Evolutionary conservation across 1,139 yeast genomes (phyloP), one percentile per base, ranked within the genome.

Genomic region (Geotrichum australiense): DNA sequence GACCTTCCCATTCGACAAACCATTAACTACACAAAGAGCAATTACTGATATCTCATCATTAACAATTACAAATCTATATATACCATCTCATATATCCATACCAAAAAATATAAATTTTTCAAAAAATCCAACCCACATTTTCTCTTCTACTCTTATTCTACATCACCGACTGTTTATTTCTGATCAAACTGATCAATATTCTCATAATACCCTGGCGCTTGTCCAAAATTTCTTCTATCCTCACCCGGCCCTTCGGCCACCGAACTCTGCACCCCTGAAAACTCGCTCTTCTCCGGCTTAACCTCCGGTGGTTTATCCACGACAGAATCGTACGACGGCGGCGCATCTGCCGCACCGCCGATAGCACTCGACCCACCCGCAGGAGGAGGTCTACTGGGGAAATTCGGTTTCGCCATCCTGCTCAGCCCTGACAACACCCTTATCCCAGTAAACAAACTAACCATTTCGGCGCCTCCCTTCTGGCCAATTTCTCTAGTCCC

Each of bases 161-260:
- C n/a, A n/a, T n/a, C n/a, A n/a, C n/a, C n/a, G n/a, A n/a, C n/a
- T n/a, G n/a, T n/a, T n/a, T n/a, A n/a, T n/a, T n/a, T n/a, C n/a
- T n/a, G n/a, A 32, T 50, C 52, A 14, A 50, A 45, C n/a, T 32
- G 34, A 21, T 48, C 51, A 26, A 47, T 32, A 26, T 45, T 42
- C 29, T 49, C 42, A 42, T 50, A 53, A 36, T 53, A 53, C 35
- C 52, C 56, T 11, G 47, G 45, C 22, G 50, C 41, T 33, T 53
- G 57, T 2, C 48, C 53, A 39, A 52, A 53, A 27, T 42, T 40
- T 14, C 57, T 45, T 18, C 56, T 20, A n/a, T 15, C 37, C 6
- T 33, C 41, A 24, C 24, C n/a, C 5, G 3, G n/a, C 11, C 22
- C 21, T 5, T 25, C 37, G 8, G 30, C 25, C 24, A 26, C 20